Evolutionary conservation across 306 rosid species (phyloP), one percentile per base, ranked within the genome.

Genomic region (Pyrus betulifolia): DNA sequence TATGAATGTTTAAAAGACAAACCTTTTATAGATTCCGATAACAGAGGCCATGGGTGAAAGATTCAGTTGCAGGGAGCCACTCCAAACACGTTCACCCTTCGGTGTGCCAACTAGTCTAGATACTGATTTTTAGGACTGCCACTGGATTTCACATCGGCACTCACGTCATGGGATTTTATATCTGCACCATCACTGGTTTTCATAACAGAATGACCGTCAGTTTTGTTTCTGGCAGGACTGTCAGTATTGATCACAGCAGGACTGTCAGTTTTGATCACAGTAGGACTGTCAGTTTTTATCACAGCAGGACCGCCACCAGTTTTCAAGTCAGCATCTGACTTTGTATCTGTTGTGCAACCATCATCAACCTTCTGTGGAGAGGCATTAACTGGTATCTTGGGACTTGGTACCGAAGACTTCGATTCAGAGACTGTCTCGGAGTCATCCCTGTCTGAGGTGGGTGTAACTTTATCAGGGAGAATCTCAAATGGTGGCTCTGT

Each of bases 401-500:
- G 72, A 59, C 86, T 67, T 75, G 21, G 71, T 83, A 74, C 87
- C 2, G 82, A 82, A 63, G 85, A 71, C 78, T 84, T 85, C 2
- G 80, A 78, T 68, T 73, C 87, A 44, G 90, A 81, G 46, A 80
- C 81, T 66, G 58, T 59, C 74, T 83, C 86, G 0, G 87, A 70
- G 74, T 85, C 88, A 59, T 77, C 86, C 89, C 88, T 84, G 62
- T 80, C 87, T 25, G 78, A 79, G 46, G n/a, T 8, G 23, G 85
- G 78, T 65, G 78, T 46, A 49, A 13, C 72, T 69, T 88, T 86
- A 70, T 81, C 93, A 67, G 93, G 81, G 59, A 85, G 69, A 84
- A 74, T 87, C 79, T 87, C 93, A 65, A 96, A 89, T 2, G 97
- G 96, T 3, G 96, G 97, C 86, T 91, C 97, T 4, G 91, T 77